A percentile compares a stretch with the other conserved stretches of the same genome.
Evolutionary conservation across 352 stramenopile genomes (phyloP).

Genomic region (Phytopythium delawarense): DNA sequence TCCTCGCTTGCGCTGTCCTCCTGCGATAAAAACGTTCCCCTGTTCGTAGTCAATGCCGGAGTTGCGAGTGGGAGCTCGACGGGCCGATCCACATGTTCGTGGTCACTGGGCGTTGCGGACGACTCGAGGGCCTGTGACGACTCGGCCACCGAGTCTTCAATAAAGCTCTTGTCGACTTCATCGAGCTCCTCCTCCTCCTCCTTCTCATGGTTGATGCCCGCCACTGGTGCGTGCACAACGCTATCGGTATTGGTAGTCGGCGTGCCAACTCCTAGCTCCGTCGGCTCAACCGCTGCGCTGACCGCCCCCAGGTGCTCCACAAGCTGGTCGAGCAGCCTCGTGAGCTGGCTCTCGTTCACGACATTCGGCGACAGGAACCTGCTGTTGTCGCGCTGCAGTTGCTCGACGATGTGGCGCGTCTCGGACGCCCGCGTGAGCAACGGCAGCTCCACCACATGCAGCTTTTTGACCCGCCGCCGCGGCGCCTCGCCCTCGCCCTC

Average conservation of each 20-base stretch:
- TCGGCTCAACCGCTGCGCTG: not conserved
- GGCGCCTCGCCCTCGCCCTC: conserved; percentile 9
- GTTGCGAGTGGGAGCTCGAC: not conserved
- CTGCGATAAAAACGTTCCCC: conserved; percentile 16
- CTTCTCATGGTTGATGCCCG: conserved; percentile 10
- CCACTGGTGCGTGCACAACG: not conserved
- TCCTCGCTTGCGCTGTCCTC: conserved; percentile 13
- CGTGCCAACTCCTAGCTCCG: not conserved
- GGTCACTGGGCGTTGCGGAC: not conserved
- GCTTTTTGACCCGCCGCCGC: conserved; percentile 29
- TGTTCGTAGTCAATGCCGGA: not conserved
- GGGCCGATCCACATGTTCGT: not conserved
- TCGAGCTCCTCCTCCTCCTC: conserved; percentile 14
- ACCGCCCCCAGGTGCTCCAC: conserved; percentile 38
- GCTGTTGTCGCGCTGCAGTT: conserved; percentile 64
- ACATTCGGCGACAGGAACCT: conserved; percentile 53
- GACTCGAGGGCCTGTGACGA: conserved; percentile 28
- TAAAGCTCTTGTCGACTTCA: conserved; percentile 31
- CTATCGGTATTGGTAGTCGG: not conserved
- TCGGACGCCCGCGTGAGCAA: conserved; percentile 46
- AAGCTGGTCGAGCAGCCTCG: conserved; percentile 56
- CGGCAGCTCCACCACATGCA: conserved; percentile 80
- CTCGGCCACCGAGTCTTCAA: conserved; percentile 30
- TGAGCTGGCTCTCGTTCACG: conserved; percentile 66
- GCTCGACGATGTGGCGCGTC: conserved; percentile 30